Percentiles rank a stretch among this genome's conserved stretches.
phyloP scores from a whole-genome alignment of 257 asterid genomes.

The Solanum ossicruentum region DNA sequence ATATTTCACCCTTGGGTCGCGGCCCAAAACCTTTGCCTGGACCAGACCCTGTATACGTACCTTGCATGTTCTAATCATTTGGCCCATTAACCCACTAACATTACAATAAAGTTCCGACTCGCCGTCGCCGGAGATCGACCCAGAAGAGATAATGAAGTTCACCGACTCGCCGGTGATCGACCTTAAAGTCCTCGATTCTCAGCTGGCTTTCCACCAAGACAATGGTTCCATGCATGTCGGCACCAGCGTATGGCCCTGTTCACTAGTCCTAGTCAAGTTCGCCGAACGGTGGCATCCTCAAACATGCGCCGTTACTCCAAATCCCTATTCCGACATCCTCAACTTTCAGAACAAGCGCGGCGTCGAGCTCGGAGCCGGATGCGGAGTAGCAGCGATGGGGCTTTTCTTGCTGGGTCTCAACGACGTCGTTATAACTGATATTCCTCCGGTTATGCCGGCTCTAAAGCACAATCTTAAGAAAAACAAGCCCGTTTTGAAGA shows the following conservation, averaged over 20 bases:
- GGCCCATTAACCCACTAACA: neutral
- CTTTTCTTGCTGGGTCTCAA: slow-evolving; percentile 60
- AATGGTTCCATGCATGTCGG: slow-evolving; percentile 96
- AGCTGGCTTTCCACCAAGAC: slow-evolving; percentile 79
- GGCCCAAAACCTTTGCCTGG: neutral
- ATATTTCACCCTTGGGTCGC: neutral
- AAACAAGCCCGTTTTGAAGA: slow-evolving; percentile 56
- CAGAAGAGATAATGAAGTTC: slow-evolving; percentile 50
- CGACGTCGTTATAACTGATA: slow-evolving; percentile 70
- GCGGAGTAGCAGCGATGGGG: slow-evolving; percentile 87
- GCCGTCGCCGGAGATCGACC: slow-evolving; percentile 67
- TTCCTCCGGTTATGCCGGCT: slow-evolving; percentile 96
- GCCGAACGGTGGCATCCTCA: slow-evolving; percentile 82
- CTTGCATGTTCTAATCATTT: neutral
- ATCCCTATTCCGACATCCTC: slow-evolving; percentile 70
- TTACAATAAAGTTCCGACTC: slow-evolving; percentile 10
- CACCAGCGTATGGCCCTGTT: slow-evolving; percentile 97
- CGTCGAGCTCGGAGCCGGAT: slow-evolving; percentile 82
- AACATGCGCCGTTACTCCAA: slow-evolving; percentile 19
- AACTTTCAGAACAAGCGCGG: slow-evolving; percentile 61
- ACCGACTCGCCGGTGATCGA: slow-evolving; percentile 82
- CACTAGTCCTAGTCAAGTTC: slow-evolving; percentile 80
- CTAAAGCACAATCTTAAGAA: slow-evolving; percentile 67
- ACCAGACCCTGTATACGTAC: neutral
- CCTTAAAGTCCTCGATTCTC: slow-evolving; percentile 37